Percentiles rank a stretch among this genome's conserved stretches.
These are phyloP conservation scores for Scutellaria barbata DNA, from an alignment of 257 asterid species.

Conservation along the genomic window DNA sequence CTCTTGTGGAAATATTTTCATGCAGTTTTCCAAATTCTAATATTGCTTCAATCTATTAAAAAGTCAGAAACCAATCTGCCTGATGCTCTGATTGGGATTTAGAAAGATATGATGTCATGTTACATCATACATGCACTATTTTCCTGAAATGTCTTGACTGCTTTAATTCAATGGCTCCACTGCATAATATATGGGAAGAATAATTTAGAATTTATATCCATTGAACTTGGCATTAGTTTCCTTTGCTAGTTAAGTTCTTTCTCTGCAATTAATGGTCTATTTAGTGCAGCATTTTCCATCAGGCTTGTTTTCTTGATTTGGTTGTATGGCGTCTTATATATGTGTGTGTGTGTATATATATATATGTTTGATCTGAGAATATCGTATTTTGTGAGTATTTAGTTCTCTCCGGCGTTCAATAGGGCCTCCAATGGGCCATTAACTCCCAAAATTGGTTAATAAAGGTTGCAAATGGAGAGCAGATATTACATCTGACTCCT, in stretches of 20 bases:
- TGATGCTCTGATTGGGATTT: constrained; percentile 21
- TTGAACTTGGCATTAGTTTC: constrained; percentile 9
- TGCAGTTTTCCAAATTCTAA: constrained; percentile 2
- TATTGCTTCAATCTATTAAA: constrained; percentile 8
- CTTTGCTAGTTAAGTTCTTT: constrained; percentile 14
- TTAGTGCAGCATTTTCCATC: constrained; percentile 1
- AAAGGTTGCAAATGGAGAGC: background rate
- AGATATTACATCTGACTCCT: background rate
- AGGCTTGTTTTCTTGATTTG: constrained; percentile 18
- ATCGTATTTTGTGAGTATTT: constrained; percentile 5
- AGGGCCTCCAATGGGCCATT: constrained; percentile 18
- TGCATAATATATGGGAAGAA: constrained; percentile 9
- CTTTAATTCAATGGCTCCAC: background rate
- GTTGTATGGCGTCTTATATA: background rate
- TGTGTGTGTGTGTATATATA: too few relatives aligned
- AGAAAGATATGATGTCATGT: background rate
- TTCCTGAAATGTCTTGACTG: background rate
- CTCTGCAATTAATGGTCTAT: background rate
- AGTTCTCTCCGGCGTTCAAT: constrained; percentile 15
- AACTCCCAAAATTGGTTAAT: constrained; percentile 19
- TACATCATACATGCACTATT: background rate
- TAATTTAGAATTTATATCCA: constrained; percentile 6
- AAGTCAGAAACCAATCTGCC: constrained; percentile 7
- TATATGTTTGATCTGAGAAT: constrained; percentile 6
- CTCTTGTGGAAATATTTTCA: background rate